These are phyloP conservation scores for Coemansia sp. DNA, from an alignment of 192 early-diverging fungal species.

Conservation along the genomic window DNA sequence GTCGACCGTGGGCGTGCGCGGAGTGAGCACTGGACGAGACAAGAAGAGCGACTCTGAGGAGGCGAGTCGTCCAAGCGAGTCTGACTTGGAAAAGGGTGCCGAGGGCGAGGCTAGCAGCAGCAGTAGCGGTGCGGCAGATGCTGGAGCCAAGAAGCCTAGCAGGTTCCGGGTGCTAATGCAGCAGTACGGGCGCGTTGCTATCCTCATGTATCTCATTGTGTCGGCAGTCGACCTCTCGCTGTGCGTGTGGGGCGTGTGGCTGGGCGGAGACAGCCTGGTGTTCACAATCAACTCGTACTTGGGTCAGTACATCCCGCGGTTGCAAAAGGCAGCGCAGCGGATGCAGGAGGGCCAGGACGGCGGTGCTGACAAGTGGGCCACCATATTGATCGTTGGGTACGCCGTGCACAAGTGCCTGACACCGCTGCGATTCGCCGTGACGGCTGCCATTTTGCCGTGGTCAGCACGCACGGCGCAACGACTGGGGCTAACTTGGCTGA, in stretches of 20 bases:
- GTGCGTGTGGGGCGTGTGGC: conserved; percentile 56
- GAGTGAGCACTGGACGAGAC: conserved; percentile 23
- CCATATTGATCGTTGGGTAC: conserved; percentile 55
- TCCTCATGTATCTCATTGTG: conserved; percentile 50
- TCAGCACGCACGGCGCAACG: conserved; percentile 54
- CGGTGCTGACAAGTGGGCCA: conserved; percentile 55
- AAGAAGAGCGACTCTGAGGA: conserved; percentile 14
- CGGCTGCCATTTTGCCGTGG: conserved; percentile 54
- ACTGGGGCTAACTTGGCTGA: conserved; percentile 54
- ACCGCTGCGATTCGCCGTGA: conserved; percentile 47
- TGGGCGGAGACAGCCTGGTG: conserved; percentile 56
- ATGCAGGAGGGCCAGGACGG: conserved; percentile 51
- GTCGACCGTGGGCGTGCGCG: conserved; percentile 39
- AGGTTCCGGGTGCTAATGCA: conserved; percentile 54
- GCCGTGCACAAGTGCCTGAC: conserved; percentile 57
- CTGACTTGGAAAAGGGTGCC: conserved; percentile 27
- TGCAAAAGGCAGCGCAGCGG: conserved; percentile 52
- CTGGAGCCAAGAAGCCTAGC: conserved; percentile 42
- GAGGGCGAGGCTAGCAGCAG: conserved; percentile 10
- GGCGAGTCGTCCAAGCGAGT: background rate
- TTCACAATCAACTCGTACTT: conserved; percentile 53
- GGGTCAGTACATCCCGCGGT: conserved; percentile 55
- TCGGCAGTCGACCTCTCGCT: conserved; percentile 51
- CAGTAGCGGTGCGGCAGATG: background rate
- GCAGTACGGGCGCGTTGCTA: conserved; percentile 57